Evolutionary conservation across 192 early-diverging fungal genomes (phyloP), one percentile per base, ranked within the genome.

Genomic region (Umbelopsis sp.): DNA sequence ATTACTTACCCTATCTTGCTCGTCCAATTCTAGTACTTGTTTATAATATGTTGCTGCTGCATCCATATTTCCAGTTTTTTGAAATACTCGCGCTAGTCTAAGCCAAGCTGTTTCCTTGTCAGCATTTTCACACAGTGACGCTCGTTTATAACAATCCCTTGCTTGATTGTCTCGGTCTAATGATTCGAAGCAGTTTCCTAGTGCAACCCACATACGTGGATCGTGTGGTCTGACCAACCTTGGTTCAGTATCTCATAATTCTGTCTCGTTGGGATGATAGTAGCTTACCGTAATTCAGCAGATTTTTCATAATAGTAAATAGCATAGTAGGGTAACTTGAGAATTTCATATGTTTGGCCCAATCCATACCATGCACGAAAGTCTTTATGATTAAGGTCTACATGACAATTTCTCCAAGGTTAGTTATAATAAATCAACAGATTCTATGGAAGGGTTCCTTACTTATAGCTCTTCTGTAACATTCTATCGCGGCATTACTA

Each of bases 301-400:
- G 94, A 94, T 17, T 88, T 83, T 78, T 91, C 83, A 78, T 92
- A 95, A 81, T 97, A 96, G 65, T 83, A 89, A n/a, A 91, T 68
- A 1, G 95, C 91, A 49, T 92, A 93, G 59, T 88, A 90, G 31
- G 90, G 87, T 86, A 96, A 87, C 53, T 89, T 90, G 20, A 96
- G 83, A 26, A 93, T 83, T 76, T 97, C 92, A 81, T 97, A 97
- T 3, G 93, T 89, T 68, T 95, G 91, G 44, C 94, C 97, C 25
- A 99, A 74, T 12, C 93, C 95, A 76, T 92, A 93, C 96, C 97
- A 99, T 10, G 95, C 93, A 31, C 94, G 84, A 78, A 90, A 96
- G 73, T 98, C 95, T 22, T 86, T 76, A 32, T 85, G 82, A 43
- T 95, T 91, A 34, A 91, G 84, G 45, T 95, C 94, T 83, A 66